Base-by-base conservation (phyloP, 164 flowering plant species). In the Cinnamomum micranthum region DNA sequence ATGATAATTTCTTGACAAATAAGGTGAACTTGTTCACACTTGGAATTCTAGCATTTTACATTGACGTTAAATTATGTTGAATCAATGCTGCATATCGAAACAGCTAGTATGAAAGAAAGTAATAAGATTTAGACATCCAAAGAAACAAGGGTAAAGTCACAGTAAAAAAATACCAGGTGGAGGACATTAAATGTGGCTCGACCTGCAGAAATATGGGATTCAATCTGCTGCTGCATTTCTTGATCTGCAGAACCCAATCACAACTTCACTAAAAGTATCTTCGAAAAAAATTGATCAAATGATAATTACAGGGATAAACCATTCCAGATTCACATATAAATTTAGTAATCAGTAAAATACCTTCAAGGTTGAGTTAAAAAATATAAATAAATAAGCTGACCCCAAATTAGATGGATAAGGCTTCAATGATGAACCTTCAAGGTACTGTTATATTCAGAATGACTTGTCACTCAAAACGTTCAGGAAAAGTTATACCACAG, bases 201-300 rank as follows among this genome's bases (percentile, higher is more conserved):
- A 55, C 97, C 97, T 74, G 72, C 78, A n/a, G 94, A 85, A 52
- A 90, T 73, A 81, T 90, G 71, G 7, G 76, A 71, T 77, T 91
- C 91, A 75, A 95, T 91, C 86, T 91, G 97, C 72, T 65, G 63
- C 80, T 91, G 96, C 97, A 95, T 92, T 3, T 90, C 97, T 73
- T 88, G 87, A 79, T 93, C 99, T 95, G 84, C 77, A 84, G 12
- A 31, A 15, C n/a, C 5, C 60, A 55, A 15, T 15, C 60, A 4
- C 60, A 41, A 55, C n/a, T 55, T 55, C 60, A 55, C n/a, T 55
- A 55, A 20, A 55, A 4, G 7, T 15, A 20, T 55, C 60, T 19
- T 55, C 1, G 13, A 55, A 55, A 55, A 55, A 55, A 55, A 2
- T 20, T 55, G 60, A 55, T 20, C 60, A 19, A 15, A 55, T 0